These are phyloP conservation scores for Plasmodium fragile DNA, from an alignment of 169 alveolate genomes.

Conservation along the genomic window DNA sequence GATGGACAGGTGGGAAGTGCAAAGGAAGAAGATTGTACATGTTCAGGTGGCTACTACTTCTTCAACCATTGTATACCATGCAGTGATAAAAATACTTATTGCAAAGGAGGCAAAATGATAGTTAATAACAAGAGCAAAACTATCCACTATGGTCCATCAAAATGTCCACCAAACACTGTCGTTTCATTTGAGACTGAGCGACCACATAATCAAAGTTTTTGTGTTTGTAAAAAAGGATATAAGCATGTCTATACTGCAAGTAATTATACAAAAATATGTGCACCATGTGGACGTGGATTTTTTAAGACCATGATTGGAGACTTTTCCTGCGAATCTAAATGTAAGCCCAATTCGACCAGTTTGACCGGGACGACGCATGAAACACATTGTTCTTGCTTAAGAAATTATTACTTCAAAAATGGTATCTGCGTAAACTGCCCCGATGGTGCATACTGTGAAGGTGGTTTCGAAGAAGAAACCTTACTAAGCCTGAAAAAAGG, in stretches of 20 bases:
- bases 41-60: constrained; percentile 82
- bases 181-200: constrained; percentile 87
- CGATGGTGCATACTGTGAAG: constrained; percentile 81
- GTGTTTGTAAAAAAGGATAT: constrained; percentile 70
- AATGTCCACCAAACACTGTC: constrained; percentile 86
- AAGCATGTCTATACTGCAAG: constrained; percentile 56
- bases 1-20: constrained; percentile 77
- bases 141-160: constrained; percentile 80
- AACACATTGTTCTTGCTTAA: constrained; percentile 83
- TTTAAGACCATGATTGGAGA: constrained; percentile 82
- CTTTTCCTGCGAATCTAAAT: constrained; percentile 78
- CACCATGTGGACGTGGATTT: constrained; percentile 80
- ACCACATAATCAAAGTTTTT: constrained; percentile 75
- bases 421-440: constrained; percentile 81
- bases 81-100: constrained; percentile 79
- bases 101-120: constrained; percentile 88
- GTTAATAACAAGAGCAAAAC: constrained; percentile 73
- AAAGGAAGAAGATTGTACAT: constrained; percentile 80
- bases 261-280: constrained; percentile 77
- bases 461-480: constrained; percentile 79
- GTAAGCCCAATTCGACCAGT: constrained; percentile 80
- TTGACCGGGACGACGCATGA: constrained; percentile 78
- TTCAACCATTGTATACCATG: constrained; percentile 84
- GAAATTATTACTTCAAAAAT: constrained; percentile 78
- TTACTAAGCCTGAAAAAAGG: constrained; percentile 49